phyloP scores from a whole-genome alignment of 2,329 filamentous ascomycete species.

The Arthrobotrys pseudoclavata region DNA sequence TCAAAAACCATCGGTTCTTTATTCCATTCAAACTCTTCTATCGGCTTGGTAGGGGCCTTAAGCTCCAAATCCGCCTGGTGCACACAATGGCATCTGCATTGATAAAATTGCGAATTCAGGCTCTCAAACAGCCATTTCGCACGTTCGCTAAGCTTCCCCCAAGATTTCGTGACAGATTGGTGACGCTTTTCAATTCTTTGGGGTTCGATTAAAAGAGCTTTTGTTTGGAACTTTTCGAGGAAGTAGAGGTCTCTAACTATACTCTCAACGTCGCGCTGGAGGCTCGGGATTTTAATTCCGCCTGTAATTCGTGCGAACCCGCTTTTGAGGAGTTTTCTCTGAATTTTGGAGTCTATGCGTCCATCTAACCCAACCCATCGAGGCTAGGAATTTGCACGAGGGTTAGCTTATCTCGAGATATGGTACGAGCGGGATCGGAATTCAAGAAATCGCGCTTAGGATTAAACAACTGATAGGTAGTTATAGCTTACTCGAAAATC shows the following conservation, averaged over 20 bases:
- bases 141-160: not conserved
- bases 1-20: not conserved
- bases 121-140: not conserved
- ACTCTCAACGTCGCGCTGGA: not conserved
- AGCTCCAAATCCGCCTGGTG: conserved; percentile 6
- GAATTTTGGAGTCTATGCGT: not conserved
- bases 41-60: not conserved
- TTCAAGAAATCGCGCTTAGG: too few species aligned
- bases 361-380: not conserved
- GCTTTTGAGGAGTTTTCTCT: not conserved
- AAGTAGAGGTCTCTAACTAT: conserved; percentile 7
- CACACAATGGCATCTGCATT: not conserved
- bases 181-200: not conserved
- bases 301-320: not conserved
- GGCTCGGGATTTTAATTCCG: not conserved
- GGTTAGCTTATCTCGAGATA: not conserved
- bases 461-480: too few species aligned
- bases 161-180: not conserved
- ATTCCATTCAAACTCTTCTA: not conserved
- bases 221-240: conserved; percentile 15
- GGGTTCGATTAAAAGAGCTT: not conserved
- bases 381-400: not conserved
- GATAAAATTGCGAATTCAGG: conserved; percentile 1
- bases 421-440: not conserved
- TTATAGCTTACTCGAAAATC: conserved; percentile 7